A percentile compares a stretch with the other conserved stretches of the same genome.
phyloP scores from a whole-genome alignment of 2,329 filamentous ascomycete species.

The Plectosphaerella sp. region DNA sequence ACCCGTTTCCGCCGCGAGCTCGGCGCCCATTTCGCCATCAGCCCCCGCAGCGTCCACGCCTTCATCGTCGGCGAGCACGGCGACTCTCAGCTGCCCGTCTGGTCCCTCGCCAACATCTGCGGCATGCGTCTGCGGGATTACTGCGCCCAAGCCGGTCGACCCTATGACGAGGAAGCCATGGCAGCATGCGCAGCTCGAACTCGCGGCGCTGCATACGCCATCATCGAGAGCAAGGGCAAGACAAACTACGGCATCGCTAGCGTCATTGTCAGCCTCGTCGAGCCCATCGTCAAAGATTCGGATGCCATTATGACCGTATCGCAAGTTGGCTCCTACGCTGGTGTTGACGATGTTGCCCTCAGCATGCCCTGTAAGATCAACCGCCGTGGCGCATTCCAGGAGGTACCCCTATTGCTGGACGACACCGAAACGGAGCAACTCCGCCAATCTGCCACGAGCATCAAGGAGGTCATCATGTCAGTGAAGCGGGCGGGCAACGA shows the following conservation, averaged over 20 bases:
- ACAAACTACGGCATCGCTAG: conserved; percentile 26
- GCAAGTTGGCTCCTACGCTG: conserved; percentile 18
- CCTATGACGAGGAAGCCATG: conserved; percentile 18
- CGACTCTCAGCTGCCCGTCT: conserved; percentile 24
- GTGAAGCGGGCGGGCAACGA: not conserved
- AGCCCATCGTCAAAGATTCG: conserved; percentile 21
- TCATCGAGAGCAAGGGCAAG: conserved; percentile 25
- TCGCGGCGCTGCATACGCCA: conserved; percentile 23
- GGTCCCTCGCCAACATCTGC: conserved; percentile 23
- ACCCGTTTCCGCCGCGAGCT: conserved; percentile 23
- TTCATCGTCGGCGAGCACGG: conserved; percentile 26
- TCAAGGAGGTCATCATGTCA: conserved; percentile 11
- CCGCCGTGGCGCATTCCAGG: conserved; percentile 16
- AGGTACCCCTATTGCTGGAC: conserved; percentile 17
- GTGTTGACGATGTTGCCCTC: conserved; percentile 18
- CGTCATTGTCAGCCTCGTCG: conserved; percentile 21
- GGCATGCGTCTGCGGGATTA: conserved; percentile 22
- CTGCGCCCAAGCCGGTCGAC: conserved; percentile 14
- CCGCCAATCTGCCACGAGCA: conserved; percentile 15
- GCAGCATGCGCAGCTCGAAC: conserved; percentile 17
- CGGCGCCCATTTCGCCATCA: conserved; percentile 17
- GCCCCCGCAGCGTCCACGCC: conserved; percentile 23
- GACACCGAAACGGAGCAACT: conserved; percentile 16
- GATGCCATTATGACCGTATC: conserved; percentile 22
- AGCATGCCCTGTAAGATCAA: conserved; percentile 23